A percentile compares a stretch with the other conserved stretches of the same genome.
Evolutionary conservation across 2,329 filamentous ascomycete species (phyloP).

Genomic region (Botrytis aclada): DNA sequence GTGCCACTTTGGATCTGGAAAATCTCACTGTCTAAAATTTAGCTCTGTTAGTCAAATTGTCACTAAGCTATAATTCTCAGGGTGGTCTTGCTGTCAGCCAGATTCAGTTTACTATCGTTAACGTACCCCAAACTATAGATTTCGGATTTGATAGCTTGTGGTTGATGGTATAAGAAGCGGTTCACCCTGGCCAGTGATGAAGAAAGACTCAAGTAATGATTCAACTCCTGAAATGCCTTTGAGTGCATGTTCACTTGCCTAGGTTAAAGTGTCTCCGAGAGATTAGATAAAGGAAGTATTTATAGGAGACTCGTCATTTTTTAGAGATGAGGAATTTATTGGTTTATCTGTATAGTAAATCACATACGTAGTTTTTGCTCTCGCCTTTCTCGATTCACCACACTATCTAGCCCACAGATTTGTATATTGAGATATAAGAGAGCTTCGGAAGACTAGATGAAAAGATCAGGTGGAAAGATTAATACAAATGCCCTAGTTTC

Average conservation of each 20-base stretch:
- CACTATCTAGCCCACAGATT: neutral
- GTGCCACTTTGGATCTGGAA: no score
- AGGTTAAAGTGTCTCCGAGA: accelerated
- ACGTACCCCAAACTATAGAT: accelerated
- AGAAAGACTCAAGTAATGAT: neutral
- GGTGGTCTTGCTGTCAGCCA: neutral
- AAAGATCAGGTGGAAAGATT: neutral
- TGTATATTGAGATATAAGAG: neutral
- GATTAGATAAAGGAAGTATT: neutral
- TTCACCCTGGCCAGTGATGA: neutral
- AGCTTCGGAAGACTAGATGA: neutral
- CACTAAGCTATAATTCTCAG: neutral
- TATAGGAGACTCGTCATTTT: neutral
- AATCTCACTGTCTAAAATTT: neutral
- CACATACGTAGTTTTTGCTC: neutral
- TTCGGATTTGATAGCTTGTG: no score
- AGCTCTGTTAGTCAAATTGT: neutral
- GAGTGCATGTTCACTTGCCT: no score
- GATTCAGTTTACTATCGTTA: neutral
- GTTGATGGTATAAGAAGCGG: no score
- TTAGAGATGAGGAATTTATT: neutral
- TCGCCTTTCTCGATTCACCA: accelerated
- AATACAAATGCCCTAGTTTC: no score
- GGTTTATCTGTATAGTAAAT: neutral
- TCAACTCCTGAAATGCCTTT: accelerated